Percentiles rank a stretch among this genome's conserved stretches.
Evolutionary conservation across 352 stramenopile species (phyloP).

Genomic region (Pythium aquatile): DNA sequence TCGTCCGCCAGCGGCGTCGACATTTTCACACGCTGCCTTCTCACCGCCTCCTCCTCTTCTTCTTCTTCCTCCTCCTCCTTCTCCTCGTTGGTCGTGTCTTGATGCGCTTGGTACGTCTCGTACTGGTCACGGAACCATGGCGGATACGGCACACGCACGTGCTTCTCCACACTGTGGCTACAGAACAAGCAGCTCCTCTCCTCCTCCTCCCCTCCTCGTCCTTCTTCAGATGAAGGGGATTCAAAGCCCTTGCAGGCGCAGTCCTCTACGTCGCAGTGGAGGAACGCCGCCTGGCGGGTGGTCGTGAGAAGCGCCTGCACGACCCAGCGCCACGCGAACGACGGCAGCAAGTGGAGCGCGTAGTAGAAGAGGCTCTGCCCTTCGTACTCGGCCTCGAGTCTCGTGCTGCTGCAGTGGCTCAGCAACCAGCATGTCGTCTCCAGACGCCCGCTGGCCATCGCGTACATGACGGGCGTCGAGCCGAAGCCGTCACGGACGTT

Average conservation of each 20-base stretch:
- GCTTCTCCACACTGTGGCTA: conserved; percentile 29
- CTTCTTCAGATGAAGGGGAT: not conserved
- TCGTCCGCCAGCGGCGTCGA: conserved; percentile 11
- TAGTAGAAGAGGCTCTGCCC: conserved; percentile 66
- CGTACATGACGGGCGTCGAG: conserved; percentile 47
- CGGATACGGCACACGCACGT: conserved; percentile 45
- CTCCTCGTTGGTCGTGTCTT: not conserved
- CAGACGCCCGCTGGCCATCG: conserved; percentile 33
- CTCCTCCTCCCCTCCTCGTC: not conserved
- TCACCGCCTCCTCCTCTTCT: conserved; percentile 2
- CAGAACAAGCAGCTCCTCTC: conserved; percentile 44
- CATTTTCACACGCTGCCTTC: not conserved
- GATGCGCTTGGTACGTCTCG: conserved; percentile 45
- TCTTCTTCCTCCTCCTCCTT: not conserved
- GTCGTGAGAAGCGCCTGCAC: conserved; percentile 32
- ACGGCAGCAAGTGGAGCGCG: conserved; percentile 47
- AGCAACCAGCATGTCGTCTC: conserved; percentile 46
- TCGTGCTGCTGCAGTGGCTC: conserved; percentile 10
- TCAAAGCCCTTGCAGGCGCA: conserved; percentile 73
- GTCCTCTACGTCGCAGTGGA: conserved; percentile 41
- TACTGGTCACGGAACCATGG: conserved; percentile 75
- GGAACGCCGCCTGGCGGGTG: conserved; percentile 39
- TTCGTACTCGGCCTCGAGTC: conserved; percentile 62
- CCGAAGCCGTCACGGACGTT: conserved; percentile 57
- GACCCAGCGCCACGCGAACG: conserved; percentile 43